phyloP scores from a whole-genome alignment of 208 protist species.

The Acanthamoeba rhysodes region DNA sequence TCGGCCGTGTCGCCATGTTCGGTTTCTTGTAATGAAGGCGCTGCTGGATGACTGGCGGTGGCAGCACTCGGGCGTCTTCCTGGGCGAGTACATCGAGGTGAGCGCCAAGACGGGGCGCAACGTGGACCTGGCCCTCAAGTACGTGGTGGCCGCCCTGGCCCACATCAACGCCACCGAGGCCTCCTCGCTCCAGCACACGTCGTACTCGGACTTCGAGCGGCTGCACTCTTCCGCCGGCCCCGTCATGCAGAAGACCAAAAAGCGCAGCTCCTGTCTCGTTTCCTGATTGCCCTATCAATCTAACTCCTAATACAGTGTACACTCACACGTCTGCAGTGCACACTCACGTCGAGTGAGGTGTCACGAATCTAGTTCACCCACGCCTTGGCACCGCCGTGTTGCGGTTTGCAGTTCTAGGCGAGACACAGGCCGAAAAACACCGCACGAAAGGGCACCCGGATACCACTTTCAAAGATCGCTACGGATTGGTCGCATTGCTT shows the following conservation, averaged over 20 bases:
- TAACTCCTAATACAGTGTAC: no score
- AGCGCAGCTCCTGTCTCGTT: constrained; percentile 1
- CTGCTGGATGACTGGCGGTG: constrained; percentile 47
- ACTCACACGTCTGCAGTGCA: no score
- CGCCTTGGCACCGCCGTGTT: no score
- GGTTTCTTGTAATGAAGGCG: not conserved
- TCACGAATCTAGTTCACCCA: no score
- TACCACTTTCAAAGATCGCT: no score
- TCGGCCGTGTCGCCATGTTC: no score
- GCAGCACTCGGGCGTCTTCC: not conserved
- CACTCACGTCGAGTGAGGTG: no score
- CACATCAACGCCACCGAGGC: not conserved
- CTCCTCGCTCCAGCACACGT: not conserved
- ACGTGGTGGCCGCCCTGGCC: not conserved
- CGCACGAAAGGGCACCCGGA: no score
- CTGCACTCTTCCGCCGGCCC: not conserved
- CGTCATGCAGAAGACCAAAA: not conserved
- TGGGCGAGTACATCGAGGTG: constrained; percentile 54
- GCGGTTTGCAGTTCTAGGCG: no score
- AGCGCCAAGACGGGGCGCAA: constrained; percentile 51
- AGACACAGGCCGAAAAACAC: no score
- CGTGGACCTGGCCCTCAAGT: constrained; percentile 40
- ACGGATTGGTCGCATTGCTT: no score
- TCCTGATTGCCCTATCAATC: not conserved
- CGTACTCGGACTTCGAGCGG: not conserved